These are phyloP conservation scores for Didymella glomerata DNA, from an alignment of 2,329 filamentous ascomycete genomes.

Conservation along the genomic window DNA sequence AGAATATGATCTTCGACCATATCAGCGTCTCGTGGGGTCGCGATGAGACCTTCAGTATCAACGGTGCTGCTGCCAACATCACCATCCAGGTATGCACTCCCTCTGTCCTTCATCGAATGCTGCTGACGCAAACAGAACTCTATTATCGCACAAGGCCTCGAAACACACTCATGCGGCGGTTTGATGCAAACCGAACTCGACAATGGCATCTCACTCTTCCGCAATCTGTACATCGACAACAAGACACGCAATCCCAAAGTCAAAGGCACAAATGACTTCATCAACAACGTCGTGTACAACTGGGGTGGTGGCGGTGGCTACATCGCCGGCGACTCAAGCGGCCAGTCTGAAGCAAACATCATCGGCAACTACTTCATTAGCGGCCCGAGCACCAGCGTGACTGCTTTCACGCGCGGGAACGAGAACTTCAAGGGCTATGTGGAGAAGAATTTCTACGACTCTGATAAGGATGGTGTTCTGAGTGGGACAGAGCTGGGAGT, in stretches of 20 bases:
- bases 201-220: constrained; percentile 59
- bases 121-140: constrained; percentile 45
- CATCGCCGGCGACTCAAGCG: constrained; percentile 61
- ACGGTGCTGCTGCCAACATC: constrained; percentile 58
- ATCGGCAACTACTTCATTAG: constrained; percentile 67
- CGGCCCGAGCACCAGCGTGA: constrained; percentile 60
- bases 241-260: constrained; percentile 67
- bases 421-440: constrained; percentile 63
- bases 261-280: constrained; percentile 65
- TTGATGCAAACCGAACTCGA: constrained; percentile 60
- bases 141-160: constrained; percentile 63
- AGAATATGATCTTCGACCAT: constrained; percentile 66
- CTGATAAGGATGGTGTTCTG: constrained; percentile 59
- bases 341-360: constrained; percentile 61
- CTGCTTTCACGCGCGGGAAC: constrained; percentile 65
- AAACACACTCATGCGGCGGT: constrained; percentile 63
- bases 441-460: constrained; percentile 62
- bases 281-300: constrained; percentile 63
- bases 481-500: constrained; percentile 58
- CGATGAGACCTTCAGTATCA: constrained; percentile 65
- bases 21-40: constrained; percentile 64
- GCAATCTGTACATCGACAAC: constrained; percentile 66
- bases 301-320: constrained; percentile 65
- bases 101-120: neutral
- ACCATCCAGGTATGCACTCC: constrained; percentile 53